A percentile compares a stretch with the other conserved stretches of the same genome.
Evolutionary conservation across 768 basidiomycete species (phyloP).

Genomic region (Candolleomyces aberdarensis): DNA sequence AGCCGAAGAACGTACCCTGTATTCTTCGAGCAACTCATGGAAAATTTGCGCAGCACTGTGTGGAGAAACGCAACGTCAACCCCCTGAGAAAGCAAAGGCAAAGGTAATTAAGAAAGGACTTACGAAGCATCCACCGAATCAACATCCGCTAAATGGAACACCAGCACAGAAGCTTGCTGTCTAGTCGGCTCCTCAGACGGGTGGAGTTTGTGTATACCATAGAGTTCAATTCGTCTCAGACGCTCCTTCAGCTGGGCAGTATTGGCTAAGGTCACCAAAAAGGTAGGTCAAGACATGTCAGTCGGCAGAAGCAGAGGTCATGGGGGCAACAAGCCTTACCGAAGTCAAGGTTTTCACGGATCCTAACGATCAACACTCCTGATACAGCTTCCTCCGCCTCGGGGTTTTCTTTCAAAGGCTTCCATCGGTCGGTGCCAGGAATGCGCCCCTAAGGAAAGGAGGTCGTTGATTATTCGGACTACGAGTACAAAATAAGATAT

Average conservation of each 20-base stretch:
- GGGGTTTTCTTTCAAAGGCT: constrained; percentile 82
- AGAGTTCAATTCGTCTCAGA: constrained; percentile 81
- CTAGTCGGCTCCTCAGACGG: constrained; percentile 86
- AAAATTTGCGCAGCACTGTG: constrained; percentile 81
- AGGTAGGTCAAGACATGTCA: constrained; percentile 30
- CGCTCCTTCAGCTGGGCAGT: constrained; percentile 93
- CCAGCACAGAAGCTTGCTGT: constrained; percentile 69
- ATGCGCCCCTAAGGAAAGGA: constrained; percentile 64
- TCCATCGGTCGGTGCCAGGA: constrained; percentile 88
- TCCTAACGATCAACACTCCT: constrained; percentile 83
- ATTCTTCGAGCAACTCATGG: constrained; percentile 73
- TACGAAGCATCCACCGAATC: constrained; percentile 90
- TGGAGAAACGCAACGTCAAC: constrained; percentile 7
- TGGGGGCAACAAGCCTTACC: constrained; percentile 19
- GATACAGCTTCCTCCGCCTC: constrained; percentile 78
- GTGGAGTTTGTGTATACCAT: constrained; percentile 76
- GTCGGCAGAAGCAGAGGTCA: not conserved
- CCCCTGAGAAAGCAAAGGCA: not conserved
- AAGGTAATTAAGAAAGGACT: constrained; percentile 23
- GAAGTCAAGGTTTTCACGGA: constrained; percentile 90
- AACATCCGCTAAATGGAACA: constrained; percentile 94
- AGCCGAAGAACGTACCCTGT: constrained; percentile 47
- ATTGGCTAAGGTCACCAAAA: constrained; percentile 45
- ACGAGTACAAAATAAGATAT: not conserved
- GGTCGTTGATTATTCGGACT: no score